phyloP scores from a whole-genome alignment of 257 asterid species.

The Solanum etuberosum region DNA sequence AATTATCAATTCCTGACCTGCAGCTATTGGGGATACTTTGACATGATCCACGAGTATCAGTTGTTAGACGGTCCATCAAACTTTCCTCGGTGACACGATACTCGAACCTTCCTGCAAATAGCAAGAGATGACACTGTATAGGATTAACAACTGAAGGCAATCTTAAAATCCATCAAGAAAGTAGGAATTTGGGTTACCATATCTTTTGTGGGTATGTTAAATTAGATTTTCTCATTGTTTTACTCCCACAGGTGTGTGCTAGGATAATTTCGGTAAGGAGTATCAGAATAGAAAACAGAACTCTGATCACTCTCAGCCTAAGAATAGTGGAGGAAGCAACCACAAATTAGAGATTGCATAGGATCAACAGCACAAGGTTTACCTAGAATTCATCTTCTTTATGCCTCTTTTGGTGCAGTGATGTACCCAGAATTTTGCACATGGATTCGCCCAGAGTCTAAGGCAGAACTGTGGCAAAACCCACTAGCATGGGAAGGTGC shows the following conservation, averaged over 20 bases:
- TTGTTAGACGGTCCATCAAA: constrained; percentile 66
- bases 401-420: background rate
- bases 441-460: background rate
- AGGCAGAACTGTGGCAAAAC: background rate
- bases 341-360: background rate
- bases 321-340: background rate
- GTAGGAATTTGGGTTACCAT: background rate
- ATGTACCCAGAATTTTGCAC: background rate
- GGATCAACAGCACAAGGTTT: background rate
- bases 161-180: background rate
- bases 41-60: constrained; percentile 53
- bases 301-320: background rate
- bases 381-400: background rate
- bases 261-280: background rate
- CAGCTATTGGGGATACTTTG: constrained; percentile 39
- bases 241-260: background rate
- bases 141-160: background rate
- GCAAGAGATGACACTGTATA: background rate
- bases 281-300: background rate
- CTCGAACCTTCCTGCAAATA: constrained; percentile 41
- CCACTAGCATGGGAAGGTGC: background rate
- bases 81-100: constrained; percentile 68
- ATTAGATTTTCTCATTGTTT: background rate
- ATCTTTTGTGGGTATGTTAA: background rate
- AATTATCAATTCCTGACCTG: constrained; percentile 35